Evolutionary conservation across 495 filamentous ascomycete genomes (phyloP).

Genomic region (Thozetella sp.): DNA sequence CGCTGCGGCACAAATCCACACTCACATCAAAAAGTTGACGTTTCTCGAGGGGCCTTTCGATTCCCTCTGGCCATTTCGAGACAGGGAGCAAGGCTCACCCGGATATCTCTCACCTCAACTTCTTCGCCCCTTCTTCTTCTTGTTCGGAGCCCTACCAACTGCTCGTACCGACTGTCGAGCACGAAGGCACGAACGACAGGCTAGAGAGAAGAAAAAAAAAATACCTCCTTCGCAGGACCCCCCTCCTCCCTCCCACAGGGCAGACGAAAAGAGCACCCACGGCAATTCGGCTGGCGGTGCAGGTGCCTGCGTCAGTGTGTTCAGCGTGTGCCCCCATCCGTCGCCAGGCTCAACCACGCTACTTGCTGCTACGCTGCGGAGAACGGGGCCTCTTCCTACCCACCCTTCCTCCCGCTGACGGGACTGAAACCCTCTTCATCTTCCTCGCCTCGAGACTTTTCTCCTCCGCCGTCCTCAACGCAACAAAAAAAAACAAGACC

Average conservation of each 20-base stretch:
- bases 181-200: neutral
- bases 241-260: too few species aligned
- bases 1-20: neutral
- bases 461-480: neutral
- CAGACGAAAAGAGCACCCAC: too few species aligned
- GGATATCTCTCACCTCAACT: too few species aligned
- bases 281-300: neutral
- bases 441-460: slow-evolving; percentile 3
- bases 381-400: neutral
- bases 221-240: too few species aligned
- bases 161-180: neutral
- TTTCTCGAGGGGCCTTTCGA: neutral
- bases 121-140: slow-evolving; percentile 5
- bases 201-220: neutral
- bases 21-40: neutral
- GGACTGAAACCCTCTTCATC: slow-evolving; percentile 1
- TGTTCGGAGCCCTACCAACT: neutral
- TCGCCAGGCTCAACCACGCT: slow-evolving; percentile 2
- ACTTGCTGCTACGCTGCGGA: neutral
- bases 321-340: neutral
- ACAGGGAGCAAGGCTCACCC: too few species aligned
- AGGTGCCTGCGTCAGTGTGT: neutral
- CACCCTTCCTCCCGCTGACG: neutral
- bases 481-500: neutral
- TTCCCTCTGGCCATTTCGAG: neutral